These are phyloP conservation scores for Populus hybrid DNA, from an alignment of 441 rosid species.

Conservation along the genomic window DNA sequence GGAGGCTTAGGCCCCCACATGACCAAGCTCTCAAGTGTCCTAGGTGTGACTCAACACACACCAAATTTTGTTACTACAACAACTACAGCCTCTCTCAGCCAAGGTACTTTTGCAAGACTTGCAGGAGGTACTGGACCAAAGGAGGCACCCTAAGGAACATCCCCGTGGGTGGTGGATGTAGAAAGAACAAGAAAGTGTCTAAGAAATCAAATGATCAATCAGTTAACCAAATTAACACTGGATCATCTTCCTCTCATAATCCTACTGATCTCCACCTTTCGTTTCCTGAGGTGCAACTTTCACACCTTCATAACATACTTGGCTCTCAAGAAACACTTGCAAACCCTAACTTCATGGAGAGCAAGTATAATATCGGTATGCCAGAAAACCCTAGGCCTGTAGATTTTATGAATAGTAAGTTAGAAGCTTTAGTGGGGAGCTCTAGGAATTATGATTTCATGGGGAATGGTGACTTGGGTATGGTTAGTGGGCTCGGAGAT, in stretches of 20 bases:
- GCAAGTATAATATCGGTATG: conserved; percentile 41
- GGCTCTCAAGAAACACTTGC: conserved; percentile 31
- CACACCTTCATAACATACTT: conserved; percentile 51
- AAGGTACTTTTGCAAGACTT: conserved; percentile 92
- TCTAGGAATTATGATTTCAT: conserved; percentile 58
- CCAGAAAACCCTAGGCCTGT: conserved; percentile 55
- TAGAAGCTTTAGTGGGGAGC: conserved; percentile 51
- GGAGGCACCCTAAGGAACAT: conserved; percentile 91
- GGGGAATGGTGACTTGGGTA: conserved; percentile 53
- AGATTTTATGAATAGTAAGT: conserved; percentile 71
- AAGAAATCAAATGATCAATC: no score
- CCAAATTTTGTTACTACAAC: conserved; percentile 95
- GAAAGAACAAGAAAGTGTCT: no score
- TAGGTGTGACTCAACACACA: conserved; percentile 84
- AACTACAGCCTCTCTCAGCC: conserved; percentile 97
- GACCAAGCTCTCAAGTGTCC: conserved; percentile 91
- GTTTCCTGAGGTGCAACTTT: conserved; percentile 39
- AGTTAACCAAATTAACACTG: no score
- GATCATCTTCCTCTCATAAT: no score
- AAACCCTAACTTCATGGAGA: conserved; percentile 46
- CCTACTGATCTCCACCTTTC: no score
- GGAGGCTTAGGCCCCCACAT: conserved; percentile 72
- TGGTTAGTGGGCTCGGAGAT: conserved; percentile 46
- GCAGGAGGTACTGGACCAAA: conserved; percentile 96
- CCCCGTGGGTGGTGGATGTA: conserved; percentile 82